Base-by-base conservation (phyloP, 768 basidiomycete species). In the Mycena floridula region DNA sequence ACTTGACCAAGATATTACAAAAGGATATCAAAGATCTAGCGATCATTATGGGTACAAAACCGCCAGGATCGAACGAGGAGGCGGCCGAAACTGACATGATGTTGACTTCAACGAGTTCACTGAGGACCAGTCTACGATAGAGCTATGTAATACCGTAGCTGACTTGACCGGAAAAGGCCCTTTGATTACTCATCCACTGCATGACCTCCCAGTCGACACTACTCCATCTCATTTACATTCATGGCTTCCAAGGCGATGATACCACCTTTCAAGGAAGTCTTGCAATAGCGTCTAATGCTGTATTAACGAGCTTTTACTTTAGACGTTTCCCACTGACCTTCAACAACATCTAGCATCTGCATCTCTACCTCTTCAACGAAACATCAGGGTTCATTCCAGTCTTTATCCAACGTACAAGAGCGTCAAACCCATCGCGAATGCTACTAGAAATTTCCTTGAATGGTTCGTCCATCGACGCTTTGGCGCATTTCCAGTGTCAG, bases 1-100 rank as follows among this genome's bases (percentile, higher is more conserved):
- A 91, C 59, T 66, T 93, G 42, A 89, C 85, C 7, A 85, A 80
- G 56, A 81, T 89, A 35, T 56, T 92, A 43, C 76, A 82, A 45
- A 70, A 68, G 47, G 75, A 74, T 52, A 61, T 79, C 53, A 77
- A 73, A 55, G 89, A 89, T 65, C 59, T 90, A 44, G 72, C 66
- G 12, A 68, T 87, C 22, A 80, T 91, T 25, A 64, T 74, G 60
- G 80, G 79, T 40, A 66, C 68, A 15, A 20, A 59, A n/a, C 57
- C 59, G 25, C 59, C 49, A 7, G 53, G 45, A 9, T 53, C 63
- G 45, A 62, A 59, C 38, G 65, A 65, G 27, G 67, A 68, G 21
- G 11, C 8, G 5, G 40, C 37, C 49, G 54, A 36, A 25, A 50
- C 18, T 46, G 22, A 39, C 38, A 39, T 22, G 38, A 15, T 39